These are phyloP conservation scores for Magnaporthales sp. DNA, from an alignment of 2,329 filamentous ascomycete species.

Conservation along the genomic window DNA sequence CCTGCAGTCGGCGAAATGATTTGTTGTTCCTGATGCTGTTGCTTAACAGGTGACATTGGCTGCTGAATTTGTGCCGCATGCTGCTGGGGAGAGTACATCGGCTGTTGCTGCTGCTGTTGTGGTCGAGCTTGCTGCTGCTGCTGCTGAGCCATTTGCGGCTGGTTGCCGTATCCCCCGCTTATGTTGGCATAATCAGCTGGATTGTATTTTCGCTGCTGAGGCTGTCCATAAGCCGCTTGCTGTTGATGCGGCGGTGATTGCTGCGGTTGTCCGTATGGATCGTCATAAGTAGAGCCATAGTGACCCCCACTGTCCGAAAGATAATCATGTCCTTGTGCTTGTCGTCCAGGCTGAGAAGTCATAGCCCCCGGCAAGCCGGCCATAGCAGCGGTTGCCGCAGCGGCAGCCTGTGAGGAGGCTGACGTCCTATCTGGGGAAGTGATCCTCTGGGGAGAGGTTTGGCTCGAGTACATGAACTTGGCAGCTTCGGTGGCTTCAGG, in stretches of 20 bases:
- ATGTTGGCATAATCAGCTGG: slow-evolving; percentile 66
- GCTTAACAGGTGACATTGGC: slow-evolving; percentile 11
- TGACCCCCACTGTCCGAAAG: slow-evolving; percentile 11
- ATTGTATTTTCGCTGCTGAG: slow-evolving; percentile 60
- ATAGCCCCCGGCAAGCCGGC: slow-evolving; percentile 47
- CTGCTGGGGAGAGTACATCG: slow-evolving; percentile 19
- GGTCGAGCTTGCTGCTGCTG: slow-evolving; percentile 23
- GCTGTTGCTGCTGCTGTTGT: slow-evolving; percentile 17
- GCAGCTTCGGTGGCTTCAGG: slow-evolving; percentile 53
- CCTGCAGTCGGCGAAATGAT: slow-evolving; percentile 24
- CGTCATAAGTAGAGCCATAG: slow-evolving; percentile 17
- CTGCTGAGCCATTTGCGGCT: slow-evolving; percentile 27
- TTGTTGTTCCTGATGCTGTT: slow-evolving; percentile 22
- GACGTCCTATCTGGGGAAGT: slow-evolving; percentile 41
- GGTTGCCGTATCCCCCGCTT: slow-evolving; percentile 34
- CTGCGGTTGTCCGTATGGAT: slow-evolving; percentile 22
- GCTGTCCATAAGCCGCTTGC: slow-evolving; percentile 22
- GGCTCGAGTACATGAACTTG: slow-evolving; percentile 51
- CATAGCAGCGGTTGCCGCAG: slow-evolving; percentile 47
- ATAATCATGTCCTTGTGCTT: slow-evolving; percentile 16
- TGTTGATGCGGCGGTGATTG: slow-evolving; percentile 14
- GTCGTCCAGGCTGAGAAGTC: slow-evolving; percentile 21
- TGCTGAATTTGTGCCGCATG: slow-evolving; percentile 9
- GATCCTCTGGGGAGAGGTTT: slow-evolving; percentile 40
- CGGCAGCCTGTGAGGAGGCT: slow-evolving; percentile 33